These are phyloP conservation scores for Funneliformis geosporum DNA, from an alignment of 192 early-diverging fungal genomes.

Conservation along the genomic window DNA sequence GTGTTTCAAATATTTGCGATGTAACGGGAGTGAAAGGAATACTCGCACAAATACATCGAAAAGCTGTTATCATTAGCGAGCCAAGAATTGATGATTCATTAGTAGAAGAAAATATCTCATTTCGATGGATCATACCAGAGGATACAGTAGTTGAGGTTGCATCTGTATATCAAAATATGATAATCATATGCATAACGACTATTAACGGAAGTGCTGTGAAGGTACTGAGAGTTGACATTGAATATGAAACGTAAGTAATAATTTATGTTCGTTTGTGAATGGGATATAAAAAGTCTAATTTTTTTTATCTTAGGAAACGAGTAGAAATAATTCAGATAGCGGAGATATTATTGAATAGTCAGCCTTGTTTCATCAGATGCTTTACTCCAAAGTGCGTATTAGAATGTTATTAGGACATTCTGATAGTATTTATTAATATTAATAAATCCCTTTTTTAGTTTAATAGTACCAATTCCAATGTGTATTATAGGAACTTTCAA, in stretches of 20 bases:
- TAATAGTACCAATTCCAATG: neutral
- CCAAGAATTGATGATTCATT: neutral
- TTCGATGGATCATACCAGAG: slow-evolving; percentile 11
- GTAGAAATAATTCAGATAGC: neutral
- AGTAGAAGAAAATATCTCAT: neutral
- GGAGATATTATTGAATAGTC: neutral
- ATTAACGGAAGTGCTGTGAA: slow-evolving; percentile 7
- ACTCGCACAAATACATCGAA: slow-evolving; percentile 10
- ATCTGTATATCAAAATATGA: neutral
- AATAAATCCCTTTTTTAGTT: neutral
- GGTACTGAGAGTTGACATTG: neutral
- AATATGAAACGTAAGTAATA: neutral
- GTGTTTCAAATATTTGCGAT: neutral
- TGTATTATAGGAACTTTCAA: slow-evolving; percentile 20
- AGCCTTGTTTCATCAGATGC: slow-evolving; percentile 10
- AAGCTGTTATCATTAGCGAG: neutral
- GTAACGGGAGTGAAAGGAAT: neutral
- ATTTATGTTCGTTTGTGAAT: neutral
- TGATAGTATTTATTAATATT: neutral
- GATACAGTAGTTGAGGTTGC: slow-evolving; percentile 11
- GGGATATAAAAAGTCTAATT: neutral
- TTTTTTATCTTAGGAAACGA: neutral
- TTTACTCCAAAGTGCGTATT: slow-evolving; percentile 5
- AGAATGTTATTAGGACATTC: no score
- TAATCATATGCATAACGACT: neutral